Evolutionary conservation across 2,329 filamentous ascomycete species (phyloP), one percentile per base, ranked within the genome.

Genomic region (Thermoascus crustaceus): DNA sequence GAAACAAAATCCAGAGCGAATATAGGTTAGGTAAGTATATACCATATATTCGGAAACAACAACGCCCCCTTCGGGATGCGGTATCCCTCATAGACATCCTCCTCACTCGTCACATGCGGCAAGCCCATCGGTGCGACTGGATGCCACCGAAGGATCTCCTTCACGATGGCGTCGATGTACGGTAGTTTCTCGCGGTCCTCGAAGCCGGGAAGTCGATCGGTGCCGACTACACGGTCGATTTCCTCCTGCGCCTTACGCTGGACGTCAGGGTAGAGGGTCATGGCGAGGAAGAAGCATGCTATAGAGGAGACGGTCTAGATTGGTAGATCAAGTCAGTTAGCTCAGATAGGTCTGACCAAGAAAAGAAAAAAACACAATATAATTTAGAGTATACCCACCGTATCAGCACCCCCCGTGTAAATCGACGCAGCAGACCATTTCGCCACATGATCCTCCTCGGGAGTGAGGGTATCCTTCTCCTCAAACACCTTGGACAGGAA

Each of bases 251-350:
- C 61, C 39, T 68, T 70, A 1, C 64, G 64, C 9, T 70, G 59
- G 27, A 71, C 67, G 11, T 62, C 60, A 0, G 61, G 62, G 17
- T 66, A 68, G 14, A 69, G 60, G 10, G 57, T 63, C 42, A 71
- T 72, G 0, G 68, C 68, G 0, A 73, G 57, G 6, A 68, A 50
- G 42, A 72, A 71, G 0, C 44, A 46, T 30, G 44, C 41, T 5
- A 64, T 42, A 3, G 57, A 51, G 2, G 52, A 63, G 0, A 61
- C 54, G 3, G 57, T 68, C 61, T 58, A 22, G 3, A 1, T 7
- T 18, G 8, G 5, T 4, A 17, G 26, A n/a, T n/a, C n/a, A n/a
- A n/a, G n/a, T n/a, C n/a, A n/a, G n/a, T n/a, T n/a, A n/a, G n/a
- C n/a, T n/a, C n/a, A n/a, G n/a, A n/a, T n/a, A n/a, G n/a, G n/a